Conservation (phyloP, 1,139 yeast species). For the Suhomyces taliae region DNA sequence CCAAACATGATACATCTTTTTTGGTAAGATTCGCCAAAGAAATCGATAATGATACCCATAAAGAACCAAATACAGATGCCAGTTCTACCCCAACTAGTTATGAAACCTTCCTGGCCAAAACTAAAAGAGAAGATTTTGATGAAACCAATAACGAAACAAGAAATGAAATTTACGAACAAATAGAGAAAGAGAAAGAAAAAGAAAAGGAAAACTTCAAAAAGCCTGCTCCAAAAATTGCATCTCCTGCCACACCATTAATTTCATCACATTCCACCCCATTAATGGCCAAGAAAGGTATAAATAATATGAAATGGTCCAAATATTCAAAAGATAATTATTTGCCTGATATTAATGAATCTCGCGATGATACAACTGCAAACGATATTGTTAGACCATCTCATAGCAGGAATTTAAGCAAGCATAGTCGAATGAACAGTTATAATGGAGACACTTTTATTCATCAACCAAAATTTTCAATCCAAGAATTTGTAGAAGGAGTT, state of each 20-base stretch:
- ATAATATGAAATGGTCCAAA: slow-evolving; percentile 8
- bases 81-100: slow-evolving; percentile 3
- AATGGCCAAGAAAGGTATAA: slow-evolving; percentile 9
- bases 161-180: slow-evolving; percentile 1
- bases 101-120: background rate
- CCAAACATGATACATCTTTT: slow-evolving; percentile 15
- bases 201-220: background rate
- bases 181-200: background rate
- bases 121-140: slow-evolving; percentile 3
- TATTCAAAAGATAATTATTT: slow-evolving; percentile 9
- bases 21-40: slow-evolving; percentile 22
- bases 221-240: slow-evolving; percentile 1
- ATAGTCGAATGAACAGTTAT: slow-evolving; percentile 10
- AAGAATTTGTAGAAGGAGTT: slow-evolving; percentile 9
- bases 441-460: slow-evolving; percentile 9
- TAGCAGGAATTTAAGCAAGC: slow-evolving; percentile 5
- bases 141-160: slow-evolving; percentile 3
- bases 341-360: slow-evolving; percentile 14
- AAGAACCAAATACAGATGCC: slow-evolving; percentile 1
- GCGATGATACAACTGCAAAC: slow-evolving; percentile 17
- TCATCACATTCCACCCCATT: slow-evolving; percentile 38
- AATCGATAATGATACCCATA: slow-evolving; percentile 14
- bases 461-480: slow-evolving; percentile 7
- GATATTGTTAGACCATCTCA: slow-evolving; percentile 14
- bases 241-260: slow-evolving; percentile 10